Base-by-base conservation (phyloP, 345 rosid species). In the Draba incana region DNA sequence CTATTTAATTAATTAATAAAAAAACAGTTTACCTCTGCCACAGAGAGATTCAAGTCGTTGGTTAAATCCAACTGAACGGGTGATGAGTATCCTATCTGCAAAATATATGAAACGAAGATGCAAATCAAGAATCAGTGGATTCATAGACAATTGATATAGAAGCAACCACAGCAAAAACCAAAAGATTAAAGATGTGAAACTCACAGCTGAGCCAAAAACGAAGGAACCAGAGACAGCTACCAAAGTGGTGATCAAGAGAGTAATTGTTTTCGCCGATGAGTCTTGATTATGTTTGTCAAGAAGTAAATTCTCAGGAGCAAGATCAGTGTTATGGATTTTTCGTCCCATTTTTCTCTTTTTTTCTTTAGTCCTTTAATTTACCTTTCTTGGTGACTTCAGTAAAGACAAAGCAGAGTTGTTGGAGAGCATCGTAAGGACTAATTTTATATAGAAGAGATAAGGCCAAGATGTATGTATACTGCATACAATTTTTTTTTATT, bases 21-120 rank as follows among this genome's bases (percentile, higher is more conserved):
- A 58, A 54, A 57, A 52, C 5, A 20, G 23, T 20, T 47, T 55
- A 86, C 97, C 84, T 86, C 81, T 12, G 88, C 84, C 11, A 84
- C 72, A 53, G 92, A 81, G 44, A 90, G 88, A 65, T 73, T 69
- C 47, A 91, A 70, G 41, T 88, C 91, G 28, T 68, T 59, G 77
- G 77, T 82, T 46, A 91, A 86, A 67, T 88, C 97, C 42, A 81
- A 78, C 51, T 88, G 85, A 67, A 88, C 83, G 30, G 97, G 97
- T 49, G 97, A 91, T 50, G 97, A 91, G 68, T 86, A 91, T 69
- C 95, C 92, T 55, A 88, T 51, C 97, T 91, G 76, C 65, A 70
- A 67, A 67, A 42, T 31, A 67, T 44, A 43, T 7, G 8, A 54
- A 70, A 42, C 24, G 14, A 41, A 15, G n/a, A 4, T 30, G 2